Evolutionary conservation across 208 protist species (phyloP), one percentile per base, ranked within the genome.

Genomic region (Trypanosoma brucei): DNA sequence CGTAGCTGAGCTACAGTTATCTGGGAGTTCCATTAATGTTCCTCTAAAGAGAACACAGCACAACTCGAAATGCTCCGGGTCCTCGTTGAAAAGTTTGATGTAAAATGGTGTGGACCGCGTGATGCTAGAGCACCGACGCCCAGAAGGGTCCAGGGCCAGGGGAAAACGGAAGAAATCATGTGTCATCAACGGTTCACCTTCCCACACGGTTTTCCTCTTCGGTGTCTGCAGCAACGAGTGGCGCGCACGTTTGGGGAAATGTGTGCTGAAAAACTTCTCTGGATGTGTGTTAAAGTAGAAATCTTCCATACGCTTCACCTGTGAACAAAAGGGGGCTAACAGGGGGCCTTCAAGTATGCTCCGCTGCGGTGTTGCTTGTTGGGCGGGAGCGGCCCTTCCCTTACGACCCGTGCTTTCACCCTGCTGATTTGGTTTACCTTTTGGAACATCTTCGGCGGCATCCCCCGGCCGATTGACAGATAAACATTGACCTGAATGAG

Each of bases 261-360:
- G 89, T 31, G 83, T 83, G 50, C 36, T 58, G n/a, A 78, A 70
- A 68, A 95, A 91, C 7, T 64, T 34, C 2, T 59, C 49, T 11
- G 89, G 89, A 52, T 82, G 65, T 13, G 79, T 79, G 53, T 75
- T 83, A 62, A 91, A 91, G 67, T 90, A 95, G 59, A 92, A 94
- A 59, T 84, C 76, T 33, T 76, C 72, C 5, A 80, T 57, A 30
- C 52, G 37, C 3, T 55, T 67, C 53, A 37, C 55, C 2, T 31
- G 3, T 2, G 31, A 30, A 4, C 1, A 11, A 13, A n/a, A 51
- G 2, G 68, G 33, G 33, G 37, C 54, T 37, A 73, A 39, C 6
- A 44, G n/a, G 30, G 68, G 68, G 2, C 39, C 61, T 3, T 73
- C 68, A 39, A 73, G 45, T 7, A 56, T 31, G 49, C 55, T 36